Percentiles rank a stretch among this genome's conserved stretches.
phyloP scores from a whole-genome alignment of 2,329 filamentous ascomycete species.

The Colletotrichum truncatum region DNA sequence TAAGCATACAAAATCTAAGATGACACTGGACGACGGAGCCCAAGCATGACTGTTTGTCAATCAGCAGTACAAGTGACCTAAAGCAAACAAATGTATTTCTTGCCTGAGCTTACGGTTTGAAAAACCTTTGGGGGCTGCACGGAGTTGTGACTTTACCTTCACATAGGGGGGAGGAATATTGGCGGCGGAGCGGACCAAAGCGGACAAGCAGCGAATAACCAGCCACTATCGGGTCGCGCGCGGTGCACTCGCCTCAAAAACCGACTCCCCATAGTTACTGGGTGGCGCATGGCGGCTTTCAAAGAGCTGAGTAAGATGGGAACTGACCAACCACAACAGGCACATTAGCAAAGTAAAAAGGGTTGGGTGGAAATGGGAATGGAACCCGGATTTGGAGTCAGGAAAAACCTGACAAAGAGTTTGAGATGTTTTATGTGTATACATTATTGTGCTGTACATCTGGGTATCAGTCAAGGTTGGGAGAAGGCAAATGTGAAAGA shows the following conservation, averaged over 20 bases:
- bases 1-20: too few species aligned
- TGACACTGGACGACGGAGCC: too few species aligned
- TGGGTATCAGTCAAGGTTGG: too few species aligned
- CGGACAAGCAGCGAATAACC: not conserved
- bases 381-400: not conserved
- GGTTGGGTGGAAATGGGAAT: not conserved
- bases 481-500: not conserved
- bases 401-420: not conserved
- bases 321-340: slow-evolving; percentile 7
- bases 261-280: not conserved
- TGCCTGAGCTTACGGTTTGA: too few species aligned
- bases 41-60: too few species aligned
- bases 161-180: too few species aligned
- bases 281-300: slow-evolving; percentile 3
- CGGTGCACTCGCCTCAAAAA: not conserved
- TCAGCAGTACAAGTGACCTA: too few species aligned
- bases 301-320: slow-evolving; percentile 25
- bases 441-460: too few species aligned
- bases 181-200: not conserved
- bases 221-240: not conserved
- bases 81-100: too few species aligned
- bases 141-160: too few species aligned
- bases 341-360: not conserved
- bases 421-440: too few species aligned
- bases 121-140: too few species aligned